Evolutionary conservation across 352 stramenopile species (phyloP).

Genomic region (Phytophthora chlamydospora): DNA sequence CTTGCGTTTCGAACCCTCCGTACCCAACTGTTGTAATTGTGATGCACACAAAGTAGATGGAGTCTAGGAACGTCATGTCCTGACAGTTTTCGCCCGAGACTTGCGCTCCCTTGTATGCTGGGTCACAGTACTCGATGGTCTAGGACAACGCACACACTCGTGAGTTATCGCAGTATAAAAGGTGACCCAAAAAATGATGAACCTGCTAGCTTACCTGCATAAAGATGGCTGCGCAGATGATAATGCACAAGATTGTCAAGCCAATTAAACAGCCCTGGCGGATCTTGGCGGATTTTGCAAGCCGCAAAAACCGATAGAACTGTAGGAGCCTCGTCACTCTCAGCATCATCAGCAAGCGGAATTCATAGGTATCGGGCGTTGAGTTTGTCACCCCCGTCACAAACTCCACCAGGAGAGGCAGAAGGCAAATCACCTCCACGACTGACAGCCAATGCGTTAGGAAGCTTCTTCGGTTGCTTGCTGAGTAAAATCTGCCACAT

Average conservation of each 20-base stretch:
- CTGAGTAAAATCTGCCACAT: slow-evolving; percentile 59
- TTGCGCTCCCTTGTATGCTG: slow-evolving; percentile 20
- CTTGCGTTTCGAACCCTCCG: background rate
- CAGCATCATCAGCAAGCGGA: slow-evolving; percentile 71
- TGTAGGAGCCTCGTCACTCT: slow-evolving; percentile 64
- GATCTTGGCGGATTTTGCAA: slow-evolving; percentile 64
- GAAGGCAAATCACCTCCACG: slow-evolving; percentile 52
- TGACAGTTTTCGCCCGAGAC: slow-evolving; percentile 53
- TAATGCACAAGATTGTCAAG: slow-evolving; percentile 61
- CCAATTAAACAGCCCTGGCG: slow-evolving; percentile 60
- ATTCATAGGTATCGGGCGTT: slow-evolving; percentile 47
- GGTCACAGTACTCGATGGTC: slow-evolving; percentile 72
- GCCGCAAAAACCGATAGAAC: slow-evolving; percentile 63
- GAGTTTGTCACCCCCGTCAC: slow-evolving; percentile 22
- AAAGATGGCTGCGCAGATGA: slow-evolving; percentile 63
- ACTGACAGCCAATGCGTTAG: slow-evolving; percentile 70
- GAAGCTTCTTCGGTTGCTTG: slow-evolving; percentile 61
- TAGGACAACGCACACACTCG: slow-evolving; percentile 11
- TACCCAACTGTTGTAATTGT: slow-evolving; percentile 86
- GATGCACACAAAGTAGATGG: slow-evolving; percentile 87
- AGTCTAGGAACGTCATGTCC: slow-evolving; percentile 74
- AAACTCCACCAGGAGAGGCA: slow-evolving; percentile 53
- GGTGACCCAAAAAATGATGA: too few species aligned
- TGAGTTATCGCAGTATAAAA: background rate
- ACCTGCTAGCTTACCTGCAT: slow-evolving; percentile 48